Conservation (phyloP, 2,329 filamentous ascomycete species). For the Epichloe bromicola region DNA sequence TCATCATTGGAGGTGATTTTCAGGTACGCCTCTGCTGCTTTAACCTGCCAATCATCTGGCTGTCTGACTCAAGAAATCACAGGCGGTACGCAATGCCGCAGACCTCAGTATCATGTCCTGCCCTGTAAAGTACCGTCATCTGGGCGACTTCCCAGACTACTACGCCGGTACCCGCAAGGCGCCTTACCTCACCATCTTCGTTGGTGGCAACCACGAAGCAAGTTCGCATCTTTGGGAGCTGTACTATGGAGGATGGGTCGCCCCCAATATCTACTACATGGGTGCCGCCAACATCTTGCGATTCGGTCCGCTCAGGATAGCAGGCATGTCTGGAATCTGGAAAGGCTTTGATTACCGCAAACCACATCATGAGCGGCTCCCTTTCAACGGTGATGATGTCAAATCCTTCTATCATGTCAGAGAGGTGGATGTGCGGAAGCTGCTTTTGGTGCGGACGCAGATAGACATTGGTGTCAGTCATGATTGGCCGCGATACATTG, state of each 20-base stretch:
- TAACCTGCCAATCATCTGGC: background rate
- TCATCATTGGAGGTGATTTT: conserved; percentile 95
- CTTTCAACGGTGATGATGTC: conserved; percentile 65
- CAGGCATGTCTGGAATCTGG: conserved; percentile 88
- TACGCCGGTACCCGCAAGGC: conserved; percentile 68
- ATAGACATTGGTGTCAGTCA: conserved; percentile 88
- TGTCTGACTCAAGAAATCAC: background rate
- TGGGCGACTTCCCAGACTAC: conserved; percentile 91
- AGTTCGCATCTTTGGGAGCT: conserved; percentile 83
- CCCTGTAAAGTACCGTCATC: conserved; percentile 70
- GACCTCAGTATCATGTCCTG: conserved; percentile 86
- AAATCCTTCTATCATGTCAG: conserved; percentile 80
- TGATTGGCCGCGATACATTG: conserved; percentile 83
- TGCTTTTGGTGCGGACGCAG: conserved; percentile 72
- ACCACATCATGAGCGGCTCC: conserved; percentile 72
- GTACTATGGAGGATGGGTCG: conserved; percentile 94
- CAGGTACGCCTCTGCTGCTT: conserved; percentile 42
- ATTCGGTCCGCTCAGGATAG: conserved; percentile 74
- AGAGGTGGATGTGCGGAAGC: conserved; percentile 80
- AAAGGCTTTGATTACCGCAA: conserved; percentile 81
- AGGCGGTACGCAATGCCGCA: conserved; percentile 77
- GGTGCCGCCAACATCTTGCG: conserved; percentile 83
- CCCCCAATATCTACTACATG: conserved; percentile 93
- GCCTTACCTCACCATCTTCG: conserved; percentile 83
- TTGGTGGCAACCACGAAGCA: conserved; percentile 92